Evolutionary conservation across 495 filamentous ascomycete species (phyloP), one percentile per base, ranked within the genome.

Genomic region (Aspergillus carlsbadensis): DNA sequence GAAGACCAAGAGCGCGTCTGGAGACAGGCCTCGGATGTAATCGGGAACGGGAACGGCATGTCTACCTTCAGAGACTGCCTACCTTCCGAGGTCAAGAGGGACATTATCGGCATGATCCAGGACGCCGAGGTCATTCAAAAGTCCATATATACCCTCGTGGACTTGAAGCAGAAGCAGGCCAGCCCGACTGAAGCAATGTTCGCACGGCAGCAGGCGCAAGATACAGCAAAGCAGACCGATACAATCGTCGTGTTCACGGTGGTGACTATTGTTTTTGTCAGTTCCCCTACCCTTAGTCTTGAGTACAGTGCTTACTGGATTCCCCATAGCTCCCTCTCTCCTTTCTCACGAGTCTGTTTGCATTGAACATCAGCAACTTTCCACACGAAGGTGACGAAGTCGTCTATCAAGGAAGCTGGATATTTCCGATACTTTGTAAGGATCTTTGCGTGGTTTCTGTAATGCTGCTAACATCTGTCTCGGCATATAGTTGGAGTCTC

Each of bases 1-100:
- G 56, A 65, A 35, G 66, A 67, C 39, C 69, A 71, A 57, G 60
- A 66, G 13, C 20, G 17, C 14, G 66, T 69, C 10, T 47, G 44
- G 44, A 47, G 15, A 26, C 44, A 47, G 20, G 44, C 22, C 15
- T 43, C 26, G 26, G 26, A 29, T 3, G 26, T 29, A 3, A 3
- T 29, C 4, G 26, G 26, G 3, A 29, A 29, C 8, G 26, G 26
- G 4, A 8, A 29, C 26, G 4, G 26, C 8, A 8, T n/a, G n/a
- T n/a, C 26, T 29, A 29, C 26, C 8, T 29, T 29, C 26, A 29
- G 4, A 3, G 4, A 29, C 26, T 4, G 26, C 26, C 3, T 29
- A 8, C 26, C 26, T 29, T 29, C 26, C 4, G 26, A 29, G 26
- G 4, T 29, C 26, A 29, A 29, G 8, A 8, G 26, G 3, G 3